These are phyloP conservation scores for Hymenoscyphus fructigenus DNA, from an alignment of 2,329 filamentous ascomycete species.

Conservation along the genomic window DNA sequence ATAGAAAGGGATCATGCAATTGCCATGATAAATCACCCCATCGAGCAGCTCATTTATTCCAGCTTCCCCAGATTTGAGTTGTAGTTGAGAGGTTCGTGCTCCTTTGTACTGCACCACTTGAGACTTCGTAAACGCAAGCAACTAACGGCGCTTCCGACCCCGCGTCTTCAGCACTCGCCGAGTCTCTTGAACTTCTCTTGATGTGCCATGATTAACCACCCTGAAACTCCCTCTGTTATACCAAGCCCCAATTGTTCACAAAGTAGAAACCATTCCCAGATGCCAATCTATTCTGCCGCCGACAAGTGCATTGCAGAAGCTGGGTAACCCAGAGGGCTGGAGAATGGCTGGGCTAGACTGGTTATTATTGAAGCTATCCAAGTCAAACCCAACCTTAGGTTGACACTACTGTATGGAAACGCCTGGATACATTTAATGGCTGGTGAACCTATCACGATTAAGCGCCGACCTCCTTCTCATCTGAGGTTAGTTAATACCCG, in stretches of 20 bases:
- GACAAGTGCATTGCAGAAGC: neutral
- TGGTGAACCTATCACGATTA: slow-evolving; percentile 25
- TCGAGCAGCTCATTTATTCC: neutral
- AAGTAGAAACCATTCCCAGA: neutral
- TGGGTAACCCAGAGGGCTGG: neutral
- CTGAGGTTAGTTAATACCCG: slow-evolving; percentile 10
- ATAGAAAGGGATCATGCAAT: slow-evolving; percentile 13
- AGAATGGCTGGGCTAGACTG: neutral
- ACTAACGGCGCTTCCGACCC: slow-evolving; percentile 17
- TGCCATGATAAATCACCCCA: slow-evolving; percentile 19
- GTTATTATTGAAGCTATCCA: neutral
- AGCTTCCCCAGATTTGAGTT: slow-evolving; percentile 3
- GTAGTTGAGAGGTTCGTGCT: neutral
- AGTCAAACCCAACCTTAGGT: neutral
- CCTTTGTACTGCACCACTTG: neutral
- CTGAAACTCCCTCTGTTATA: slow-evolving; percentile 6
- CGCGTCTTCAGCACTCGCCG: slow-evolving; percentile 6
- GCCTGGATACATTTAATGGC: slow-evolving; percentile 12
- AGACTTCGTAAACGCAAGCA: neutral
- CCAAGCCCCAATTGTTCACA: too few species aligned
- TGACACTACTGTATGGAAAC: slow-evolving; percentile 11
- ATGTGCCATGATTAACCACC: neutral
- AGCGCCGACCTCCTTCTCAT: slow-evolving; percentile 25
- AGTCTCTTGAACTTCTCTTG: slow-evolving; percentile 5
- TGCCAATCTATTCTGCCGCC: slow-evolving; percentile 7